Base-by-base conservation (phyloP, 306 rosid genomes). In the Morella rubra region DNA sequence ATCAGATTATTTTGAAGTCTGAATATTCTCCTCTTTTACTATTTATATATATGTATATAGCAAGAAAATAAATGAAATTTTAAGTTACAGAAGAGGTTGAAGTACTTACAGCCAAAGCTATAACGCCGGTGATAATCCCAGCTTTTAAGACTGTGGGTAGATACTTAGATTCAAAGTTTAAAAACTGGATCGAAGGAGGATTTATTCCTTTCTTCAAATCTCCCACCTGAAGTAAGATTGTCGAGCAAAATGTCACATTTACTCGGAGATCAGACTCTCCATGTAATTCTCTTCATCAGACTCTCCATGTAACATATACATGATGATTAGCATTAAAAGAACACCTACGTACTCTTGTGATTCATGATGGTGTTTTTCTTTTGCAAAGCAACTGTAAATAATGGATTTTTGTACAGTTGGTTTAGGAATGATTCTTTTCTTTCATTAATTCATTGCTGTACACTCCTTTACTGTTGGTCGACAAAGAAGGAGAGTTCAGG, bases 31-130 rank as follows among this genome's bases (percentile, higher is more conserved):
- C 4, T 20, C 27, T 16, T 52, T 8, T 5, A 52, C 40, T 46
- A 56, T 4, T 22, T 42, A 7, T 55, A 13, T 32, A 37, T 7
- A 4, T 3, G 24, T 20, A 51, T 1, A 13, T 2, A 44, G 18
- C 6, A 22, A 14, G 16, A 37, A 6, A 18, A 4, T 59, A 2
- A 1, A 3, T 8, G 8, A 41, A 71, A 54, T 6, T 3, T 51
- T 16, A 14, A 51, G 20, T 7, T 18, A 53, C 3, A 37, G 41
- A 71, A 22, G 19, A 56, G 66, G 45, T 54, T 32, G 2, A 3
- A 7, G 22, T 77, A 22, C 83, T 84, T 86, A 94, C 98, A 41
- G 98, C 98, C 76, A 91, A 73, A 83, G 98, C 89, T 41, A 94
- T 62, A 51, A 90, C 58, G 42, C 87, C 97, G 14, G 95, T 90